phyloP scores from a whole-genome alignment of 768 basidiomycete genomes.

The Kwoniella dendrophila region DNA sequence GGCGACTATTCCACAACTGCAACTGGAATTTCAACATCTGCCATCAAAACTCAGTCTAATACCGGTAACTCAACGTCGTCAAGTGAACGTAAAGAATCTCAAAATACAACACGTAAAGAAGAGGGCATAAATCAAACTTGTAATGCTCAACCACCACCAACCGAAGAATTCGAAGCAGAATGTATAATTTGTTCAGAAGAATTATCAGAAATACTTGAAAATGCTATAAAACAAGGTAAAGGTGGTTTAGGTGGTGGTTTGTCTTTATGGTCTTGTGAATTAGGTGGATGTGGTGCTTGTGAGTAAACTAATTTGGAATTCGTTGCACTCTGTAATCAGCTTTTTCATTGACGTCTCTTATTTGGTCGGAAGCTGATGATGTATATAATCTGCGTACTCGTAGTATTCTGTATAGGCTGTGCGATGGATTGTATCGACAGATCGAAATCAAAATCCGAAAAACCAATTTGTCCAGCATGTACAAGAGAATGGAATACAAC shows the following conservation, averaged over 20 bases:
- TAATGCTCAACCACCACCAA: background rate
- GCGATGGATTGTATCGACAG: constrained; percentile 4
- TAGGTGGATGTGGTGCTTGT: constrained; percentile 19
- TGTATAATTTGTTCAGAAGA: constrained; percentile 19
- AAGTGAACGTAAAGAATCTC: too few species aligned
- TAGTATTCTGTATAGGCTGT: constrained; percentile 25
- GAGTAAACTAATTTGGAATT: too few species aligned
- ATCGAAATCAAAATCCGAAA: background rate
- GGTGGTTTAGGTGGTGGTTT: constrained; percentile 24
- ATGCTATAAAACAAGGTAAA: constrained; percentile 13
- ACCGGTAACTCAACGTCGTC: too few species aligned
- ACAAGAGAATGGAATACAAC: constrained; percentile 14
- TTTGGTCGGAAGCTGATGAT: too few species aligned
- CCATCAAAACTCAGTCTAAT: too few species aligned
- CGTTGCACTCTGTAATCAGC: too few species aligned
- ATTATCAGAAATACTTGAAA: constrained; percentile 1
- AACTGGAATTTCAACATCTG: too few species aligned
- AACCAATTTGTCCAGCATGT: constrained; percentile 18
- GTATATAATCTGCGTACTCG: background rate
- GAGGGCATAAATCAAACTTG: background rate
- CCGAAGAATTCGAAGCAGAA: constrained; percentile 13
- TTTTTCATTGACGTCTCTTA: too few species aligned
- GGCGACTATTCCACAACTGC: too few species aligned
- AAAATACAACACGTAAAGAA: too few species aligned
- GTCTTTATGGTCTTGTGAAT: constrained; percentile 18